These are phyloP conservation scores for Ophiocordyceps unilateralis DNA, from an alignment of 2,329 filamentous ascomycete genomes.

Conservation along the genomic window DNA sequence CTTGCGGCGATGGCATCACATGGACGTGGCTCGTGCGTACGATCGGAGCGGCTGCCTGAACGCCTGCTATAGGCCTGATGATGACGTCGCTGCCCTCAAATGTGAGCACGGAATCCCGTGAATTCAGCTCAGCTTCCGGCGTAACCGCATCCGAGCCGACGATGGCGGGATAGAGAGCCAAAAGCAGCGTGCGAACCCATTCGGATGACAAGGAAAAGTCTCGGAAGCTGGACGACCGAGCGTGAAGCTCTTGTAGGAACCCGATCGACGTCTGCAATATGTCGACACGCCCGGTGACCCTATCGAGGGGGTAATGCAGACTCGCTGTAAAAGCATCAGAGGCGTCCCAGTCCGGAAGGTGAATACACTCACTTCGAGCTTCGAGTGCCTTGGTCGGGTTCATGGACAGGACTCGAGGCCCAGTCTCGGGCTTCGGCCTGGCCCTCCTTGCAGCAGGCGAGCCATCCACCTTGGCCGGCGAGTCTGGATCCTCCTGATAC, in stretches of 20 bases:
- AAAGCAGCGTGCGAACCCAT: slow-evolving; percentile 64
- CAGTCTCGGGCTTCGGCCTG: slow-evolving; percentile 3
- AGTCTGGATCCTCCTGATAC: slow-evolving; percentile 42
- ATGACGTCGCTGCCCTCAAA: slow-evolving; percentile 79
- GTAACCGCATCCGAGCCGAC: slow-evolving; percentile 73
- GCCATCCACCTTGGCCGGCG: slow-evolving; percentile 19
- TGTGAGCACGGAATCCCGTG: slow-evolving; percentile 60
- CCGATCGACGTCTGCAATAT: slow-evolving; percentile 62
- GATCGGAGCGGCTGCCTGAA: slow-evolving; percentile 47
- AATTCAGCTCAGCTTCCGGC: slow-evolving; percentile 74
- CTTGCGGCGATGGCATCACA: slow-evolving; percentile 29
- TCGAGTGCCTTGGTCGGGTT: slow-evolving; percentile 45
- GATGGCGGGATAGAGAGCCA: slow-evolving; percentile 70
- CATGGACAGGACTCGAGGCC: slow-evolving; percentile 42
- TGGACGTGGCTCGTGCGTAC: slow-evolving; percentile 50
- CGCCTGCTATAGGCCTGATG: slow-evolving; percentile 48
- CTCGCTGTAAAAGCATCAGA: slow-evolving; percentile 5
- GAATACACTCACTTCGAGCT: slow-evolving; percentile 26
- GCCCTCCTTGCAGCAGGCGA: not conserved
- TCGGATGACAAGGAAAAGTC: slow-evolving; percentile 69
- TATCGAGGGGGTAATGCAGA: slow-evolving; percentile 23
- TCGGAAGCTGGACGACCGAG: slow-evolving; percentile 58
- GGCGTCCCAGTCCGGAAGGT: not conserved
- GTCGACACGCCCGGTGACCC: slow-evolving; percentile 33
- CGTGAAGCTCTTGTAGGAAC: slow-evolving; percentile 64